Base-by-base conservation (phyloP, 2,329 filamentous ascomycete genomes). In the Aspergillus quadricinctus region DNA sequence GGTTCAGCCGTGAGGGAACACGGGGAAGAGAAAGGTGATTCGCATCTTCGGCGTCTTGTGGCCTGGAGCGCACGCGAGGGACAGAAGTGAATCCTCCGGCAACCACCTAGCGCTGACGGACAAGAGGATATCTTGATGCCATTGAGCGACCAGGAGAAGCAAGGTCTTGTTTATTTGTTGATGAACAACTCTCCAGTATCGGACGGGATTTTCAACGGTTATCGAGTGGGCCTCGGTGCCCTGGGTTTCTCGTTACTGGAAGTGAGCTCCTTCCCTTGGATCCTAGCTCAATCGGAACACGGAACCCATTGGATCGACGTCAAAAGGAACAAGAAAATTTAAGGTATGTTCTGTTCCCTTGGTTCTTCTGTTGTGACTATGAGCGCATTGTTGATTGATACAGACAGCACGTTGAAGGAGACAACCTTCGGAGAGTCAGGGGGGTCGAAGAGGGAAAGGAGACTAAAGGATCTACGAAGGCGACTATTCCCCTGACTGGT, bases 291-390 rank as follows among this genome's bases (percentile, higher is more conserved):
- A 11, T 50, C 54, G 48, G 40, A 25, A 52, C 49, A 55, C 54
- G 43, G 55, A 56, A 56, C 53, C 43, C 31, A 31, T 46, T 46
- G 43, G 31, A 21, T 53, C 31, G 45, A 49, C 49, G 48, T 50
- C 46, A 57, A 48, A 48, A 40, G 50, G 46, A 41, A 27, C 50
- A 37, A 21, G 23, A 11, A 14, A 9, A 50, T 23, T 23, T 29
- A 37, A 50, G 31, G 27, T 21, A 31, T 9, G 49, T 25, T 35
- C 29, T 50, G 48, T 35, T 49, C 25, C 27, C n/a, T 29, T 50
- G 49, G 28, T 46, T 23, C 43, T 23, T 21, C 11, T 46, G 21
- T 27, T 46, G 10, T 46, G 43, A 27, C 43, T 46, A 46, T 46
- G 43, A 46, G 23, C 11, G 43, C 43, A 25, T 46, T 25, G 43